Base-by-base conservation (phyloP, 441 rosid genomes). In the Syzygium syzygioides region DNA sequence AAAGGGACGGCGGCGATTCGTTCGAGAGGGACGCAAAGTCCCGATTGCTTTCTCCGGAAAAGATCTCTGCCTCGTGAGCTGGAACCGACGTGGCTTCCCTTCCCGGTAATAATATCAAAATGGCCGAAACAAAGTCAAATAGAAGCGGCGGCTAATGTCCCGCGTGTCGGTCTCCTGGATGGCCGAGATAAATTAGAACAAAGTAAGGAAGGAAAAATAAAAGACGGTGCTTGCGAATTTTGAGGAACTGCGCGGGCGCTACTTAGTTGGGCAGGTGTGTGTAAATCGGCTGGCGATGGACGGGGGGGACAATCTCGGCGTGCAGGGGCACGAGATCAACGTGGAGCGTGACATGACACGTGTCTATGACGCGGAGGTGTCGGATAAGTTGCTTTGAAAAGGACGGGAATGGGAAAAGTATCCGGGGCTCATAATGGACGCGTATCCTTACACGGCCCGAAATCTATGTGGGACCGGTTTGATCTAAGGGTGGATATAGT, bases 321-420 rank as follows among this genome's bases (percentile, higher is more conserved):
- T 20, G 9, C 15, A 1, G 79, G 50, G 4, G 52, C 52, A 12
- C 1, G 52, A 41, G 52, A 7, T 76, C 48, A n/a, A 76, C 83
- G 83, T 30, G 76, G 76, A 30, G 76, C 2, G 17, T 20, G 23
- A 34, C 41, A 17, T 9, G 30, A 30, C 76, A 64, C 76, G 41
- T 64, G 76, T 64, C 23, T 20, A 10, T 64, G 76, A 30, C 76
- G 41, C 6, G 52, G 83, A 12, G 10, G 14, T 45, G 83, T 23
- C 2, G 52, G 45, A 41, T 23, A 14, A 12, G 83, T 3, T 6
- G n/a, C 52, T 12, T 76, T 41, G 4, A 30, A 64, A 15, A 26
- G 0, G 30, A 14, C 1, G 23, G 23, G 56, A 17, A 13, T 5
- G 7, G 17, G 7, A 1, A 55, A 55, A 55, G 3, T 17, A 55